Percentiles rank a stretch among this genome's conserved stretches.
These are phyloP conservation scores for Ceratocystis huliohia DNA, from an alignment of 2,329 filamentous ascomycete genomes.

Conservation along the genomic window DNA sequence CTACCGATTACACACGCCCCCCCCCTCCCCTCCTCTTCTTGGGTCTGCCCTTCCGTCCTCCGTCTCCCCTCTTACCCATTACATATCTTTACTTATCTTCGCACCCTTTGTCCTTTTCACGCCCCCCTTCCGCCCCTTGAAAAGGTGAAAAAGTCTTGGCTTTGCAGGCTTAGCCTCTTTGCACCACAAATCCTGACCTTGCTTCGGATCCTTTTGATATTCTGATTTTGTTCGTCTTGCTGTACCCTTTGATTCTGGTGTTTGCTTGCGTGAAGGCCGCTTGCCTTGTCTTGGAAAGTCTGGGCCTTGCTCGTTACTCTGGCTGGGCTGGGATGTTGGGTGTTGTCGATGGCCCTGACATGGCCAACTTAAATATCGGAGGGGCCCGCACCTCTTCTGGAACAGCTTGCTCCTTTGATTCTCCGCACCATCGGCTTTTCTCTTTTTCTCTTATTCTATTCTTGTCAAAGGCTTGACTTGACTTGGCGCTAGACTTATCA, in stretches of 20 bases:
- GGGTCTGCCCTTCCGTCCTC: neutral
- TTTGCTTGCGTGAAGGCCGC: constrained; percentile 8
- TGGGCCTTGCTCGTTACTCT: neutral
- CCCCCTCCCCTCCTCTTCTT: neutral
- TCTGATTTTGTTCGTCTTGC: constrained; percentile 1
- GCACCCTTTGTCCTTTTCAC: neutral
- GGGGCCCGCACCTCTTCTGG: constrained; percentile 1
- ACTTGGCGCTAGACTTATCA: neutral
- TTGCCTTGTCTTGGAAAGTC: neutral
- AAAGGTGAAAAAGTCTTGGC: constrained; percentile 9
- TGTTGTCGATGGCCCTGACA: constrained; percentile 5
- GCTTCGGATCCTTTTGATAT: constrained; percentile 10
- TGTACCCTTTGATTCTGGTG: neutral
- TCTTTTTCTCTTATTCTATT: neutral
- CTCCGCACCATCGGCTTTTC: neutral
- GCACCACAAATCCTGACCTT: constrained; percentile 3
- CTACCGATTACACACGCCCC: neutral
- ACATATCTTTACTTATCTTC: neutral
- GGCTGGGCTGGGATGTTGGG: neutral
- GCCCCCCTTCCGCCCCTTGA: constrained; percentile 5
- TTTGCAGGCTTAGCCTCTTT: constrained; percentile 8
- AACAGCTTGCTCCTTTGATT: neutral
- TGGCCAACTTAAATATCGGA: constrained; percentile 1
- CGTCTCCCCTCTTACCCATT: neutral
- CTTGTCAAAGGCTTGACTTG: neutral